Conservation (phyloP, 2,329 filamentous ascomycete species). For the Cylindrodendrum hubeiense region DNA sequence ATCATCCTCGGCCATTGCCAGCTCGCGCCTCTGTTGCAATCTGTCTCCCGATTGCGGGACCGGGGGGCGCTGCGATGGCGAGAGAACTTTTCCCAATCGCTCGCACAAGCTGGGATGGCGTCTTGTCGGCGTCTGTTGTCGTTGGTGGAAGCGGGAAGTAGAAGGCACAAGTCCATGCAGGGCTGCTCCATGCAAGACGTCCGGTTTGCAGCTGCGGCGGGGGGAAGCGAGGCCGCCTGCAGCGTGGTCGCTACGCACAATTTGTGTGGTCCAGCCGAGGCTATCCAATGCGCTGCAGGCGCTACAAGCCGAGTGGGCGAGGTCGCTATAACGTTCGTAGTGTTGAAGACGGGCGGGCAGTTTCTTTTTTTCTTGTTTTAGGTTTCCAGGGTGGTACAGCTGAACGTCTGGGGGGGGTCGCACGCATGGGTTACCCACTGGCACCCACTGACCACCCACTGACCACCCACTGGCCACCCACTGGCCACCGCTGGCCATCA, state of each 20-base stretch:
- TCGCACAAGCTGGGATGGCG: constrained; percentile 15
- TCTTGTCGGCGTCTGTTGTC: not conserved
- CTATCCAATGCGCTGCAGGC: not conserved
- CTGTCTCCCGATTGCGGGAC: not conserved
- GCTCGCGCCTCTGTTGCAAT: not conserved
- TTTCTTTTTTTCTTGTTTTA: not conserved
- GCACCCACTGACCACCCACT: too few relatives aligned
- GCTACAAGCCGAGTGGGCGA: not conserved
- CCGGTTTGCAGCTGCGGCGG: not conserved
- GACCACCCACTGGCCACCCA: too few relatives aligned
- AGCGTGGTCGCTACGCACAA: not conserved
- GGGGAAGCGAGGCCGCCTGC: not conserved
- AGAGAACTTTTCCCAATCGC: not conserved
- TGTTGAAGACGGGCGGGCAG: not conserved
- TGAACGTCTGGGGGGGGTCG: not conserved
- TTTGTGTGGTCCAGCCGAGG: not conserved
- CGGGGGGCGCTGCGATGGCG: constrained; percentile 1
- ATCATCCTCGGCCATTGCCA: constrained; percentile 15
- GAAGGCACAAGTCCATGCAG: not conserved
- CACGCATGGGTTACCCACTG: too few relatives aligned
- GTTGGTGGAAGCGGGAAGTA: not conserved
- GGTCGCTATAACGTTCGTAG: not conserved
- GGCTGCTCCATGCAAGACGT: not conserved
- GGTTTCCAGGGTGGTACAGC: not conserved
- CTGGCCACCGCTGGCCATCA: not conserved